phyloP scores from a whole-genome alignment of 257 asterid species.

The Nicotiana attenuata region DNA sequence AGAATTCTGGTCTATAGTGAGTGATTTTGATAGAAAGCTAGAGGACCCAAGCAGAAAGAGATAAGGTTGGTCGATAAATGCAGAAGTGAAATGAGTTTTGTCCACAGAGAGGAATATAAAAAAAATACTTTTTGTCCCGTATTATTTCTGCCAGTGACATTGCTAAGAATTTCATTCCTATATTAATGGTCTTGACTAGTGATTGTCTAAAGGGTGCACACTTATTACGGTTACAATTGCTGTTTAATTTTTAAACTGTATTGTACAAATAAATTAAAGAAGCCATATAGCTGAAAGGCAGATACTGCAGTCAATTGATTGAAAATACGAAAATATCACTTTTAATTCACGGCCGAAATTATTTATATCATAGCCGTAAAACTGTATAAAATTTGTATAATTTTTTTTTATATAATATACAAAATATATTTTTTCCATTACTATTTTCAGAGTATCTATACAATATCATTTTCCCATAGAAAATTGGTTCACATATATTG shows the following conservation, averaged over 20 bases:
- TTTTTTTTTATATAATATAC: too few species aligned
- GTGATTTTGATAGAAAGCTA: neutral
- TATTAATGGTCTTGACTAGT: neutral
- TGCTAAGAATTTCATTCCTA: neutral
- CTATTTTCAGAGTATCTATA: too few species aligned
- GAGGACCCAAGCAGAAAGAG: neutral
- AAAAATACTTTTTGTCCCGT: neutral
- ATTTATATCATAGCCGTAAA: too few species aligned
- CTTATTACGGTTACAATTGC: neutral
- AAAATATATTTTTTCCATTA: too few species aligned
- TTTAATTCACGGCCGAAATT: too few species aligned
- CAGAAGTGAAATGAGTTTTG: neutral
- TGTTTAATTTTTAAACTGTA: neutral
- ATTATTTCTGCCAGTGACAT: neutral
- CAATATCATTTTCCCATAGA: too few species aligned
- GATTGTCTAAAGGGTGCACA: neutral
- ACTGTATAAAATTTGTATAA: too few species aligned
- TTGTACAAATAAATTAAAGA: neutral
- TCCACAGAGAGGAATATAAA: neutral
- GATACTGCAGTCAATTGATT: neutral
- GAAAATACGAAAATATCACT: too few species aligned
- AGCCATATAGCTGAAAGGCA: neutral
- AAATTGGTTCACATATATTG: too few species aligned
- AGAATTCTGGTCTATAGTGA: neutral
- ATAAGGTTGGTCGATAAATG: neutral